Base-by-base conservation (phyloP, 129 eudicot genomes). In the Tanacetum coccineum region DNA sequence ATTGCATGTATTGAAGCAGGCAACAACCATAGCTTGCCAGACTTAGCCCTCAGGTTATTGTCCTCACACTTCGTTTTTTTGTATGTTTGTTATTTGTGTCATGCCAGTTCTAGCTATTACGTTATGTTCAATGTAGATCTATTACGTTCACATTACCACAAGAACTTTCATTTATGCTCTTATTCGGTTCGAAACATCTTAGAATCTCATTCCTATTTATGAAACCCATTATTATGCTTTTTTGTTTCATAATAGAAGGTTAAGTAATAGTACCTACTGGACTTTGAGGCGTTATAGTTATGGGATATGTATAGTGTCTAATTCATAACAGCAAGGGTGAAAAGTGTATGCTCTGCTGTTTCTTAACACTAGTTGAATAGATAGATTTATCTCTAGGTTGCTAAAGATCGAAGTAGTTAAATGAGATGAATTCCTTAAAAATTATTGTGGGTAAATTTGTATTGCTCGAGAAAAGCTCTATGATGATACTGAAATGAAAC, bases 1-100 rank as follows among this genome's bases (percentile, higher is more conserved):
- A 79, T 89, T 70, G 87, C 95, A 44, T 86, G 91, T 70, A 88
- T 81, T 77, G 92, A 88, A 80, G 88, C 96, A 66, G 98, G 98
- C 20, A 78, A 79, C 49, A 83, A 80, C 71, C 82, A 86, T 76
- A 70, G 87, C 68, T 78, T 93, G 79, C 98, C 98, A 59, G 81
- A 88, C 79, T 74, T 93, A 59, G 86, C 91, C 70, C 89, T 93
- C 81, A 93, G 98, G 98, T 88, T 76, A 54, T 20, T 74, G 19
- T 82, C 15, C 64, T 52, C 65, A 44, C 66, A 22, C 9, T 64
- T 42, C 26, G 36, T 19, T 21, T 22, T 64, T 44, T 12, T 3
- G 10, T 2, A 36, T 65, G 28, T 55, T 4, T 65, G 13, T 40
- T 4, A 9, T 30, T 4, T 14, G 63, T 58, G 17, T 9, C 55